These are phyloP conservation scores for Arthrobotrys sphaeroides DNA, from an alignment of 2,329 filamentous ascomycete genomes.

Conservation along the genomic window DNA sequence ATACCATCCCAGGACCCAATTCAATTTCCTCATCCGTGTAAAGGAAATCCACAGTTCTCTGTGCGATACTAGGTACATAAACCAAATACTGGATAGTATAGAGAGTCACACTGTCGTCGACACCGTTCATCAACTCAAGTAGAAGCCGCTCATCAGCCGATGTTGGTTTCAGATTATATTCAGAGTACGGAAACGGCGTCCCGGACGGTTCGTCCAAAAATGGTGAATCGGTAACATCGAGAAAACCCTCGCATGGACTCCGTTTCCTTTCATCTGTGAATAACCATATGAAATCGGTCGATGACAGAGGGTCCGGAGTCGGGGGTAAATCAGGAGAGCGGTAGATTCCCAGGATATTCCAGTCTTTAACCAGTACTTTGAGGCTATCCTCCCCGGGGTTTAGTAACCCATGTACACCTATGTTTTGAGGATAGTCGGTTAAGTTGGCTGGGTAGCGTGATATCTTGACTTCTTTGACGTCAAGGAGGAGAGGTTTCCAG, in stretches of 20 bases:
- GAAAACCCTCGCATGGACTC: not conserved
- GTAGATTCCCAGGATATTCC: not conserved
- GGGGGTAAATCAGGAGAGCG: not conserved
- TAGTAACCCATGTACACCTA: not conserved
- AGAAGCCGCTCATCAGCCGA: not conserved
- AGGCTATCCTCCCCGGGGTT: not conserved
- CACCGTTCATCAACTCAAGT: not conserved
- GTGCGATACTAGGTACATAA: not conserved
- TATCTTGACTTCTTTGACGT: not conserved
- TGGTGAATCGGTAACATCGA: not conserved
- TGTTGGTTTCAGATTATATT: not conserved
- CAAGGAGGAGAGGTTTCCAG: not conserved
- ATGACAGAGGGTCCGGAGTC: not conserved
- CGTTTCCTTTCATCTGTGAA: not conserved
- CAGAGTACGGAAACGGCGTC: not conserved
- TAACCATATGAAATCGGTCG: not conserved
- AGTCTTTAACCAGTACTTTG: not conserved
- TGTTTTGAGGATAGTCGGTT: not conserved
- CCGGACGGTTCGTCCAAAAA: not conserved
- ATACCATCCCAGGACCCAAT: not conserved
- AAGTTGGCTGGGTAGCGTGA: not conserved
- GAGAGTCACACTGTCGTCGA: not conserved
- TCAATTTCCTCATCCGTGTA: not conserved
- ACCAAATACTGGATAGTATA: not conserved
- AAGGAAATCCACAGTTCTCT: not conserved